These are phyloP conservation scores for Solanum chaucha DNA, from an alignment of 257 asterid genomes.

Conservation along the genomic window DNA sequence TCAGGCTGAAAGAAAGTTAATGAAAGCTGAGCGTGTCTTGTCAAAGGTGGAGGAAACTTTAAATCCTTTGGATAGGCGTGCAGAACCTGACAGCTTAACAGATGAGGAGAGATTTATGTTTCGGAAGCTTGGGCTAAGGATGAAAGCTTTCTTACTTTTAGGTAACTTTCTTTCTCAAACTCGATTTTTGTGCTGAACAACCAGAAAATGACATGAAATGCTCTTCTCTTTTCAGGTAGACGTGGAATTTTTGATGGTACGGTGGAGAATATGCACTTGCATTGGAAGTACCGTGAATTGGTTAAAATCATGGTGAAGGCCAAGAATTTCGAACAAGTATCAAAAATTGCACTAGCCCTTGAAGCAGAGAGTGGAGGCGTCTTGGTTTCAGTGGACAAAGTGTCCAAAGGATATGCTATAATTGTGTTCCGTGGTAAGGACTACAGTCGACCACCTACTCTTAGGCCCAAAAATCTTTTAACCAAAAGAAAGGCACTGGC, in stretches of 20 bases:
- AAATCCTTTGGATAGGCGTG: slow-evolving; percentile 49
- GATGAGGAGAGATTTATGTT: slow-evolving; percentile 98
- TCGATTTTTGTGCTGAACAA: background rate
- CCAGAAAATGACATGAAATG: slow-evolving; percentile 1
- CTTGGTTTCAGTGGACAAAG: slow-evolving; percentile 83
- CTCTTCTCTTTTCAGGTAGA: slow-evolving; percentile 53
- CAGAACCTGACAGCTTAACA: slow-evolving; percentile 62
- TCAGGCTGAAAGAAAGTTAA: slow-evolving; percentile 72
- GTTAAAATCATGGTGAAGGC: slow-evolving; percentile 81
- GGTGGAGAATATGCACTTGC: slow-evolving; percentile 98
- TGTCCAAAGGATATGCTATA: slow-evolving; percentile 88
- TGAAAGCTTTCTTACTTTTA: slow-evolving; percentile 96
- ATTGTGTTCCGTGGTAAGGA: slow-evolving; percentile 87
- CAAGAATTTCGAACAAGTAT: slow-evolving; percentile 58
- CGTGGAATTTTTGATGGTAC: slow-evolving; percentile 99
- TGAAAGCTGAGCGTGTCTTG: slow-evolving; percentile 67
- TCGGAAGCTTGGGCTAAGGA: slow-evolving; percentile 91
- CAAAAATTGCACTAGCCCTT: slow-evolving; percentile 69
- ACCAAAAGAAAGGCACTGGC: slow-evolving; percentile 94
- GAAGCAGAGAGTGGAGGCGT: slow-evolving; percentile 98
- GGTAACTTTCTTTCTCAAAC: slow-evolving; percentile 32
- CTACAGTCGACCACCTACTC: slow-evolving; percentile 51
- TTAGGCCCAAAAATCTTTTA: slow-evolving; percentile 88
- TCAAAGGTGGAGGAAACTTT: slow-evolving; percentile 74
- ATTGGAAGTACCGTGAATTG: slow-evolving; percentile 93